Evolutionary conservation across 2,329 filamentous ascomycete species (phyloP).

Genomic region (Xylariaceae sp.): DNA sequence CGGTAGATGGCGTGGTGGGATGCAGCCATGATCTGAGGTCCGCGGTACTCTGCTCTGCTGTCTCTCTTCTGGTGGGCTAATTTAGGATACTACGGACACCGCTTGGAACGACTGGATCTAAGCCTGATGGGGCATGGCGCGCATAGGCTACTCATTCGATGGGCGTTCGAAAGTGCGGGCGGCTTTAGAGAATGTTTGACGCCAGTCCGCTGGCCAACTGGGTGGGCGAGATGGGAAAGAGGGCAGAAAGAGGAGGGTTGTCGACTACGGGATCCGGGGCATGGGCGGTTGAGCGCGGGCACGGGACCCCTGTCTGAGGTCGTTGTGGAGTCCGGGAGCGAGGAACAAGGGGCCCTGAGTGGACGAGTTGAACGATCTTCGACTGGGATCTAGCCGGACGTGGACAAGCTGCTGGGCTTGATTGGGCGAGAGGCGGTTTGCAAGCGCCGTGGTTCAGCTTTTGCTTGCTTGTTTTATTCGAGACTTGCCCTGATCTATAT

Average conservation of each 20-base stretch:
- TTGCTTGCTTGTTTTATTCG: neutral
- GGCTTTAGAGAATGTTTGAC: neutral
- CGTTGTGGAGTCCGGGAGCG: neutral
- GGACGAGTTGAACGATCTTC: too few species aligned
- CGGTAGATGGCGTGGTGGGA: constrained; percentile 10
- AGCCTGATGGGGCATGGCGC: too few species aligned
- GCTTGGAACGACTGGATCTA: too few species aligned
- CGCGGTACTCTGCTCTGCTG: too few species aligned
- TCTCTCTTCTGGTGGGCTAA: neutral
- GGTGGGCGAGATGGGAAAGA: neutral
- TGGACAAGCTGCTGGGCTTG: neutral
- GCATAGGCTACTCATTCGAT: too few species aligned
- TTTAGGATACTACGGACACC: neutral
- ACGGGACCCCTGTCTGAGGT: neutral
- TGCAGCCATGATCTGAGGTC: too few species aligned
- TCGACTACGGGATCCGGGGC: neutral
- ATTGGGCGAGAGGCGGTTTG: neutral
- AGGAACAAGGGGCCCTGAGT: too few species aligned
- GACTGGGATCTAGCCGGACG: too few species aligned
- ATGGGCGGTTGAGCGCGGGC: too few species aligned
- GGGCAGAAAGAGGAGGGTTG: neutral
- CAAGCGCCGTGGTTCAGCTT: neutral
- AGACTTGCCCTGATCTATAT: too few species aligned
- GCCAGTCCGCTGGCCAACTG: neutral
- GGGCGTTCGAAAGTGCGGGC: neutral